A percentile compares a stretch with the other conserved stretches of the same genome.
Evolutionary conservation across 495 filamentous ascomycete species (phyloP).

Genomic region (Lophium mytilinum): DNA sequence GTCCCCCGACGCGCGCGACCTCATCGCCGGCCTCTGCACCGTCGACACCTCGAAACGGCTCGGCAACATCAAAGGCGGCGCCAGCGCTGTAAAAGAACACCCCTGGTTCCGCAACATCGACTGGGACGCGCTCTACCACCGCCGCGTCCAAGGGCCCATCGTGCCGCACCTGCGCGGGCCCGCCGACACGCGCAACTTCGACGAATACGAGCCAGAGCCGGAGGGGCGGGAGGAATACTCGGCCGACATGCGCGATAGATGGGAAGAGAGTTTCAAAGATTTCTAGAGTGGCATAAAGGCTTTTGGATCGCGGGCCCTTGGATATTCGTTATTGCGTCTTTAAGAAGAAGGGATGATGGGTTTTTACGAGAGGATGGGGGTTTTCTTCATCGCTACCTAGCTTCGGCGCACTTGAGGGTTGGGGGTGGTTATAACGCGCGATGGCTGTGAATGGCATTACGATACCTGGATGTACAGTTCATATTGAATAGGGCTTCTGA

Average conservation of each 20-base stretch:
- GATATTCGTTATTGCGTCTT: neutral
- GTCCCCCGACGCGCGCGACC: conserved; percentile 67
- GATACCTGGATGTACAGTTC: neutral
- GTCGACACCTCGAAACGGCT: conserved; percentile 80
- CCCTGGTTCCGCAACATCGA: conserved; percentile 77
- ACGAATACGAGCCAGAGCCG: conserved; percentile 65
- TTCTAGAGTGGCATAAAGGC: conserved; percentile 43
- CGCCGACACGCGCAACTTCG: conserved; percentile 85
- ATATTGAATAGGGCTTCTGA: neutral
- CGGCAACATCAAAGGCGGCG: conserved; percentile 81
- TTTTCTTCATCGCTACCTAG: neutral
- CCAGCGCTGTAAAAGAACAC: conserved; percentile 72
- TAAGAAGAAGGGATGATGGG: neutral
- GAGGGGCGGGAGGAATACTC: conserved; percentile 55
- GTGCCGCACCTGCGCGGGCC: conserved; percentile 71
- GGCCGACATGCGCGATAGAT: conserved; percentile 62
- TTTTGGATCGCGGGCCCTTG: neutral
- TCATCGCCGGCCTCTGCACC: conserved; percentile 79
- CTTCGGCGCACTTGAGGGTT: neutral
- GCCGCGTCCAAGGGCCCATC: conserved; percentile 69
- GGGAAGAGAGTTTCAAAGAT: conserved; percentile 70
- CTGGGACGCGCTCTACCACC: conserved; percentile 72
- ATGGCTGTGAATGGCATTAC: neutral
- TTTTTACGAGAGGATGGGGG: neutral
- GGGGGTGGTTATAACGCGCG: neutral